Base-by-base conservation (phyloP, 441 rosid species). In the Populus hybrid region DNA sequence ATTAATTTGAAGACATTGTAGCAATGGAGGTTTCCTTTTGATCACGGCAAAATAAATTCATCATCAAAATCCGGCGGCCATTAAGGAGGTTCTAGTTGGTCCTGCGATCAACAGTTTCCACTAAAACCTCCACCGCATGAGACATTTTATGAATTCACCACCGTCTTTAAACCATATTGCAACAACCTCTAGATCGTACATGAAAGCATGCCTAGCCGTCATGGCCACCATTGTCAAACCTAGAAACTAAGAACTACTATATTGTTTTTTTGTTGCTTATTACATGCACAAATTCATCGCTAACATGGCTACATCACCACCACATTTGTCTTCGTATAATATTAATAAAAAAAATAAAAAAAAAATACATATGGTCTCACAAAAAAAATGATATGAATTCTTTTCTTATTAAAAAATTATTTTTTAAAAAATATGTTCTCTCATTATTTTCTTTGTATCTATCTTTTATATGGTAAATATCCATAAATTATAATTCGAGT, bases 231-330 rank as follows among this genome's bases (percentile, higher is more conserved):
- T 40, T 66, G 38, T 74, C 69, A 38, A 74, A 64, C 40, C 65
- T 26, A 9, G 9, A 4, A 53, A 71, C 3, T 23, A 0, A 14
- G 26, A 71, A 59, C 20, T 29, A 4, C 9, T 38, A 14, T 31
- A 65, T 28, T 66, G 16, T 31, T 31, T 31, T 72, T 36, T 20
- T 73, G 11, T n/a, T 61, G 12, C 29, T 33, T n/a, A 68, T 33
- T 6, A 7, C 61, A 31, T 64, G 8, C 20, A 64, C 61, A 65
- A 77, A 76, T 40, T 77, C 64, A 40, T 63, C 9, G n/a, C 29
- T 23, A 77, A 77, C 35, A 77, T 77, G 79, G 50, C 33, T 40
- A 77, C 74, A 70, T 45, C 75, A 64, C 8, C 42, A 36, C 4
- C 26, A 29, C 4, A 6, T 63, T 63, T 38, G 64, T 63, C 74